Base-by-base conservation (phyloP, 2,329 filamentous ascomycete species). In the Colletotrichum costaricense region DNA sequence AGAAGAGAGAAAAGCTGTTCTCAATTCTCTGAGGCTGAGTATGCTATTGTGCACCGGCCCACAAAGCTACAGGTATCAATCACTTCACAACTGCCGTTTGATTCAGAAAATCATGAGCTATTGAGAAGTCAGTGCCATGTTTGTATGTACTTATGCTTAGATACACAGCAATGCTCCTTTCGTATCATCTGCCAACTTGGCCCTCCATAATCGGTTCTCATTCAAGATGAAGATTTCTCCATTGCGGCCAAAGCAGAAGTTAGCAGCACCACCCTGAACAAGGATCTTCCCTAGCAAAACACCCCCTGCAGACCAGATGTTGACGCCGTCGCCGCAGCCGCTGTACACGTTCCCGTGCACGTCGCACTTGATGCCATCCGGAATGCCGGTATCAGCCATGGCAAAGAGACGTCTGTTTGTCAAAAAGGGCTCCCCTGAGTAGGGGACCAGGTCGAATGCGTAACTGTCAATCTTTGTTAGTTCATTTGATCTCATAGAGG, bases 321-420 rank as follows among this genome's bases (percentile, higher is more conserved):
- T 84, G 12, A 89, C 78, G 4, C 87, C 87, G 71, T 88, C 86
- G 2, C 85, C 85, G 60, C 84, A 86, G 3, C 85, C 87, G 38
- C 83, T 80, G 78, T 87, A 88, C 0, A 89, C 84, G 66, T 88
- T 87, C 0, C 86, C 87, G 5, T 82, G 64, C 0, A 81, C 74
- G 62, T 88, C 86, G 68, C 83, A 85, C 69, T 87, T 86, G 69
- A 88, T 86, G n/a, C 81, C 83, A 73, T 81, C 85, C 0, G 88
- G 88, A 3, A 88, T 81, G 0, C 87, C 87, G 0, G 77, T 80
- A 54, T 86, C 84, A 1, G 85, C 85, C 77, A 86, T 85, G 2
- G 87, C 86, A 72, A 90, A 90, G 0, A 89, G 77, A 35, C 88
- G 82, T 19, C 84, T 82, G 75, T 89, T 89, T 1, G 65, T 35